These are phyloP conservation scores for Dunaliella salina DNA, from an alignment of 163 green algal species.

Conservation along the genomic window DNA sequence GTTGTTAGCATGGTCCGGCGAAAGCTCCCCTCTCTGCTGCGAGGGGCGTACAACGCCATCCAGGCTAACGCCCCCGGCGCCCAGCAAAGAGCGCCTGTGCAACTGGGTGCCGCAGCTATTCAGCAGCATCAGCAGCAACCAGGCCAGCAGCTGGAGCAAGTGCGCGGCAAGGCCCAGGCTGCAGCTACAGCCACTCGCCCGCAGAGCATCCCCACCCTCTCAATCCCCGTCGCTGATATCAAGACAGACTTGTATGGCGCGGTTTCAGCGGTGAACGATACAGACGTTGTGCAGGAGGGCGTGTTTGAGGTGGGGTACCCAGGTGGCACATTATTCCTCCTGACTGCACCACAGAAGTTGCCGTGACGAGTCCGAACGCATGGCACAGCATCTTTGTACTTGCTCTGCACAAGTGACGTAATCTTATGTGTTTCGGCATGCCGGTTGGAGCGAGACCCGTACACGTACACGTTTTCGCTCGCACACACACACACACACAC, in stretches of 20 bases:
- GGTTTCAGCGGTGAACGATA: slow-evolving; percentile 35
- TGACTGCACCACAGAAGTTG: too few relatives aligned
- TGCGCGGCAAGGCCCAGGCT: not conserved
- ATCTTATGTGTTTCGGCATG: too few relatives aligned
- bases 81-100: too few relatives aligned
- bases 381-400: too few relatives aligned
- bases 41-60: not conserved
- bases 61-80: not conserved
- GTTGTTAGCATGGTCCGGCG: too few relatives aligned
- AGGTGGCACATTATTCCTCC: too few relatives aligned
- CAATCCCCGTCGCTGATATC: slow-evolving; percentile 40
- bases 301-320: slow-evolving; percentile 46
- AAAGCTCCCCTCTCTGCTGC: too few relatives aligned
- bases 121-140: not conserved
- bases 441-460: too few relatives aligned
- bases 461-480: too few relatives aligned
- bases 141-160: not conserved
- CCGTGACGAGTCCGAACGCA: too few relatives aligned
- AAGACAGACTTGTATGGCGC: slow-evolving; percentile 51
- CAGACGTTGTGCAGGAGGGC: slow-evolving; percentile 31
- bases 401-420: too few relatives aligned
- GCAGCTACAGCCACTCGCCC: not conserved
- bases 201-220: not conserved
- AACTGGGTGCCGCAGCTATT: not conserved
- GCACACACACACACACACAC: too few relatives aligned